These are phyloP conservation scores for Pseudomonodictys pantanalensis DNA, from an alignment of 495 filamentous ascomycete species.

Conservation along the genomic window DNA sequence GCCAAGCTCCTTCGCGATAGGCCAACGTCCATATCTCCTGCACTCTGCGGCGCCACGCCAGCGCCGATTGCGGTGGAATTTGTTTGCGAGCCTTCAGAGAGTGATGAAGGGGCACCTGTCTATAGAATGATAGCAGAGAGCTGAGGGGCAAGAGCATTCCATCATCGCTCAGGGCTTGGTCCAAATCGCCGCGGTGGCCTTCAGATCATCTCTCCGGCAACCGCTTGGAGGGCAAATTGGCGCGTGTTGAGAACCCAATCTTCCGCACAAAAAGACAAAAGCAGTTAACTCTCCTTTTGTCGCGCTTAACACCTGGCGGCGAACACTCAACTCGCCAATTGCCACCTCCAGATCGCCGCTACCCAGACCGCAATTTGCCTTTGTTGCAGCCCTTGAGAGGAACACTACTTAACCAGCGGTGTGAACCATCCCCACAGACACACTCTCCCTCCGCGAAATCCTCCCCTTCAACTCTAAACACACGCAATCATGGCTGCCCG, in stretches of 20 bases:
- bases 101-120: no score
- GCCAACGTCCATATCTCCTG: no score
- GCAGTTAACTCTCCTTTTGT: neutral
- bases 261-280: neutral
- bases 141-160: no score
- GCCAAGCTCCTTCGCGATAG: no score
- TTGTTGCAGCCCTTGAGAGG: slow-evolving; percentile 17
- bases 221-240: neutral
- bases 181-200: no score
- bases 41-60: no score
- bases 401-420: slow-evolving; percentile 30
- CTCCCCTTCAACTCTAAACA: neutral
- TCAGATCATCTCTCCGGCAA: slow-evolving; percentile 1
- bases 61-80: no score
- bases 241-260: neutral
- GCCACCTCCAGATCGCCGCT: slow-evolving; percentile 29
- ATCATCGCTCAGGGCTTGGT: no score
- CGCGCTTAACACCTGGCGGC: no score
- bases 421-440: slow-evolving; percentile 4
- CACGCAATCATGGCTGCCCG: slow-evolving; percentile 68
- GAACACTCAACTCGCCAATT: slow-evolving; percentile 16
- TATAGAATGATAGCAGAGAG: no score
- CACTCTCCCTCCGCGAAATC: neutral
- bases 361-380: slow-evolving; percentile 29
- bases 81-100: no score